Evolutionary conservation across 2,329 filamentous ascomycete species (phyloP), one percentile per base, ranked within the genome.

Genomic region (Pseudocercospora pini-densiflorae): DNA sequence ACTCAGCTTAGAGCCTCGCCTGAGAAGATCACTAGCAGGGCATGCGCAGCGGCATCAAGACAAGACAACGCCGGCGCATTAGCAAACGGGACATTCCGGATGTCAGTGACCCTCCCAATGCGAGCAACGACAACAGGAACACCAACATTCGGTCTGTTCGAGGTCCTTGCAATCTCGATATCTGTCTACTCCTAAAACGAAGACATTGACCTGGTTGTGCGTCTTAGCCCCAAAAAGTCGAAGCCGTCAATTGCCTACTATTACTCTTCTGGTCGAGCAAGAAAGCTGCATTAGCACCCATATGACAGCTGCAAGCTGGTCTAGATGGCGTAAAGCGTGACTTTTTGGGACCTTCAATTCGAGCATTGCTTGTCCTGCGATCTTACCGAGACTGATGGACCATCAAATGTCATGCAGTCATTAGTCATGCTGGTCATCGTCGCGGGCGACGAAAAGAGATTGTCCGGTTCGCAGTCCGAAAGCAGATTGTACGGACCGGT

Each of bases 161-260:
- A 51, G 47, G 19, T 51, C 47, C 47, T 51, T 40, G 58, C 58
- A 60, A 49, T 24, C 23, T 19, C 58, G 36, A 45, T 47, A 29
- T 59, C 31, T 40, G 40, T 14, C 10, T n/a, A 12, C 58, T 27
- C 12, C 57, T 59, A 14, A 40, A 60, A 60, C 36, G 45, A 45
- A 40, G 6, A 9, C 43, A 31, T 33, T 8, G 19, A 51, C 23
- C 47, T 51, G 19, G 21, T 51, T 51, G 47, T 51, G 9, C 47
- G 19, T 8, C 47, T 23, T 51, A 23, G 47, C 40, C 16, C 40
- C 40, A 43, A 51, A 51, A 23, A 8, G 47, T 16, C 23, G 16
- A 47, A 23, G 53, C 63, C 63, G 63, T 62, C 63, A 66, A 31
- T 62, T 45, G 63, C 63, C 63, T 66, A 61, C 43, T 24, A 9